These are phyloP conservation scores for Rhododendron molle DNA, from an alignment of 148 eudicot genomes.

Conservation along the genomic window DNA sequence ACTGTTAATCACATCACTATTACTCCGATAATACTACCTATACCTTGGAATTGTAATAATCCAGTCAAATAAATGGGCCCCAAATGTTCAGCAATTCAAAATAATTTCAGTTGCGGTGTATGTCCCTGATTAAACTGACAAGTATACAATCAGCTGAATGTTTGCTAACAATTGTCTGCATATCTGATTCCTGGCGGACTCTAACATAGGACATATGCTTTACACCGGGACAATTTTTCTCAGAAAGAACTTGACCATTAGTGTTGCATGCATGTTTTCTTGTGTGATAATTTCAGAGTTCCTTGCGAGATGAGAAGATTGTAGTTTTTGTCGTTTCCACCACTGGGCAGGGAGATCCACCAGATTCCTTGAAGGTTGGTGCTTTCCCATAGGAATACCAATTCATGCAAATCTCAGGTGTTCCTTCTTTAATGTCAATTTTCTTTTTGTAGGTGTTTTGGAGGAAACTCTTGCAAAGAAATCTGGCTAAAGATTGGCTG, in stretches of 20 bases:
- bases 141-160: background rate
- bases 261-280: background rate
- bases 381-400: background rate
- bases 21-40: background rate
- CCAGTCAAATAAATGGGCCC: background rate
- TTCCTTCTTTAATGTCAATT: constrained; percentile 9
- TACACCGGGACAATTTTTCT: background rate
- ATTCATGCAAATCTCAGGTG: background rate
- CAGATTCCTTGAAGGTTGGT: constrained; percentile 86
- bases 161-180: background rate
- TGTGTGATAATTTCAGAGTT: constrained; percentile 35
- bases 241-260: background rate
- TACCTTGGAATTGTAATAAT: background rate
- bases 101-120: background rate
- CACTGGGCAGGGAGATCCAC: constrained; percentile 93
- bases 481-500: constrained; percentile 60
- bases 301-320: constrained; percentile 39
- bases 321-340: constrained; percentile 89
- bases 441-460: constrained; percentile 63
- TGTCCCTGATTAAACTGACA: background rate
- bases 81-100: background rate
- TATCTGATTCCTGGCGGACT: background rate
- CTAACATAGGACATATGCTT: background rate
- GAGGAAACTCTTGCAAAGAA: constrained; percentile 77
- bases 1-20: background rate